Evolutionary conservation across 108 stramenopile genomes (phyloP), one percentile per base, ranked within the genome.

Genomic region (Fistulifera solaris): DNA sequence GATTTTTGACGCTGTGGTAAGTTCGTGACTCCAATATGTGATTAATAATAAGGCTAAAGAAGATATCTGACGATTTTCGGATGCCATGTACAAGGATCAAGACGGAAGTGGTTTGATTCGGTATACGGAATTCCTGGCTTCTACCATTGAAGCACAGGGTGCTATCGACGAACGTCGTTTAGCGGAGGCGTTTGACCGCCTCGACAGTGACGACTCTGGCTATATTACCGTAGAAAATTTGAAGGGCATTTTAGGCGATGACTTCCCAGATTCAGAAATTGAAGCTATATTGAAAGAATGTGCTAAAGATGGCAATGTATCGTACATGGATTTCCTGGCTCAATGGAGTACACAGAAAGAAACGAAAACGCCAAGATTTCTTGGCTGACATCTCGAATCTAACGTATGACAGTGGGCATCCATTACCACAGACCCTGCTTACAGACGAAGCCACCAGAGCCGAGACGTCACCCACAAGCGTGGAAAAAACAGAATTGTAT

Each of bases 281-380:
- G 60, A 79, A 27, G 80, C 80, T 69, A 90, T 99, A 59, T 95
- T 98, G 54, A 74, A 69, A 12, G 83, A 96, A 40, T 96, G 89
- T 12, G 89, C 96, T 39, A 60, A 75, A n/a, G 94, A 97, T 40
- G 59, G 58, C n/a, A 58, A 64, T 72, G 93, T 63, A 65, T 78
- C 73, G 40, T 87, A 78, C 49, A 44, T 61, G 13, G 77, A 73
- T 23, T 78, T 73, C 35, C 46, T 78, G 50, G 52, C 68, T 3
- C 27, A 73, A 19, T 78, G 71, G 31, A 3, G 8, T 35, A 35
- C 31, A 6, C 31, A 35, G 8, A 35, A 35, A 8, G 31, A 35
- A 35, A 6, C 31, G 31, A 3, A n/a, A 35, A 35, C 44, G 44
- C 2, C 44, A 18, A 2, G 44, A 45, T 22, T 8, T 21, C 44